Percentiles rank a stretch among this genome's conserved stretches.
phyloP scores from a whole-genome alignment of 371 early-diverging fungal genomes.

The Rhizopus arrhizus region DNA sequence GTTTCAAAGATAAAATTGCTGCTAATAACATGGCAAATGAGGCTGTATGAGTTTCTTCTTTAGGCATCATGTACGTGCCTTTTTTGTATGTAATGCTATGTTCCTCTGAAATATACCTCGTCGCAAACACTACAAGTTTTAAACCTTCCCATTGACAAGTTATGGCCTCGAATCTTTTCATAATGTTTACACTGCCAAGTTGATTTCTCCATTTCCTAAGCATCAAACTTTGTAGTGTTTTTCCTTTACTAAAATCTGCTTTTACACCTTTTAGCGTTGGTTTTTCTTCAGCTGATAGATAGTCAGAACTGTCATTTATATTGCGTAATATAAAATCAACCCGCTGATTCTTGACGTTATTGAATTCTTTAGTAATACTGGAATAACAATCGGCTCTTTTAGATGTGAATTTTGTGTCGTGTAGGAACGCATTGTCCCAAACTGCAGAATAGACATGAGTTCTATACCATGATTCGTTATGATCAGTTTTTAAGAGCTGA shows the following conservation, averaged over 20 bases:
- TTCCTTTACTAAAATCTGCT: constrained; percentile 15
- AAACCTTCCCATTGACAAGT: constrained; percentile 22
- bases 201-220: constrained; percentile 7
- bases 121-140: constrained; percentile 1
- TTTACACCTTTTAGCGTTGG: constrained; percentile 16
- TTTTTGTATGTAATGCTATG: constrained; percentile 5
- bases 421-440: not conserved
- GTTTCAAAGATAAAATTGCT: constrained; percentile 19
- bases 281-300: constrained; percentile 22
- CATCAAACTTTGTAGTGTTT: constrained; percentile 10
- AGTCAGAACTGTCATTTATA: constrained; percentile 16
- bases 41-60: constrained; percentile 8
- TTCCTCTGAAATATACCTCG: constrained; percentile 6
- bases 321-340: constrained; percentile 23
- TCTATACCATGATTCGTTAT: constrained; percentile 13
- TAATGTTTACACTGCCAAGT: not conserved
- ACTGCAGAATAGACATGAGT: constrained; percentile 1
- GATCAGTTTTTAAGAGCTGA: constrained; percentile 4
- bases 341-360: constrained; percentile 14
- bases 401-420: constrained; percentile 5
- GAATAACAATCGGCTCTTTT: constrained; percentile 19
- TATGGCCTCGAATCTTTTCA: constrained; percentile 18
- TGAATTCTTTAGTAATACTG: constrained; percentile 17
- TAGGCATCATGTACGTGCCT: constrained; percentile 3
- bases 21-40: constrained; percentile 14